Percentiles rank a stretch among this genome's conserved stretches.
phyloP scores from a whole-genome alignment of 352 stramenopile genomes.

The Globisporangium solare region DNA sequence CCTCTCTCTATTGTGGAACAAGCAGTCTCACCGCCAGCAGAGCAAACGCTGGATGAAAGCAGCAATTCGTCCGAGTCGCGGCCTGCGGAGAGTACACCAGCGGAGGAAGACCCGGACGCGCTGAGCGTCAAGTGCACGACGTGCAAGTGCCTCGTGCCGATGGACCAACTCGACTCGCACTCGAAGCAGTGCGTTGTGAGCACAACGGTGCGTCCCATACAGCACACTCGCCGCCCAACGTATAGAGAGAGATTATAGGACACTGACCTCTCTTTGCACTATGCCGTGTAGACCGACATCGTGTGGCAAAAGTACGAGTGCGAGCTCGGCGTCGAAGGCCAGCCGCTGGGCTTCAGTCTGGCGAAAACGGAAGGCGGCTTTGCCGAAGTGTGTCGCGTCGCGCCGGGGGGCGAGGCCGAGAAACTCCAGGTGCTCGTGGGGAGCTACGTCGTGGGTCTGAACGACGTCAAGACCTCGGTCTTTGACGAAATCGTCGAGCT shows the following conservation, averaged over 20 bases:
- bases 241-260: no score
- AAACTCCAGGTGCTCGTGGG: constrained; percentile 57
- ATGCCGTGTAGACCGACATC: constrained; percentile 22
- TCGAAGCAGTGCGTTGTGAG: constrained; percentile 54
- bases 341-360: constrained; percentile 65
- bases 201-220: constrained; percentile 23
- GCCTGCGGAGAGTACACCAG: neutral
- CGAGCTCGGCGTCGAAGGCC: constrained; percentile 32
- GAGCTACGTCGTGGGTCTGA: constrained; percentile 70
- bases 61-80: neutral
- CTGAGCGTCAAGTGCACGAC: constrained; percentile 69
- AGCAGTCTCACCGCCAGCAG: neutral
- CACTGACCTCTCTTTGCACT: neutral
- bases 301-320: constrained; percentile 66
- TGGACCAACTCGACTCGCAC: constrained; percentile 56
- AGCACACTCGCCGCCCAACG: no score
- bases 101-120: constrained; percentile 2
- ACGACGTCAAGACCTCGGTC: constrained; percentile 44
- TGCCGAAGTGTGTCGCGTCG: constrained; percentile 68
- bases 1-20: no score
- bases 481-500: constrained; percentile 74
- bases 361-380: constrained; percentile 62
- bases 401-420: constrained; percentile 50
- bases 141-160: constrained; percentile 36
- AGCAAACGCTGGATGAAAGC: constrained; percentile 1